phyloP scores from a whole-genome alignment of 108 stramenopile species.

The Cyclotella atomus region DNA sequence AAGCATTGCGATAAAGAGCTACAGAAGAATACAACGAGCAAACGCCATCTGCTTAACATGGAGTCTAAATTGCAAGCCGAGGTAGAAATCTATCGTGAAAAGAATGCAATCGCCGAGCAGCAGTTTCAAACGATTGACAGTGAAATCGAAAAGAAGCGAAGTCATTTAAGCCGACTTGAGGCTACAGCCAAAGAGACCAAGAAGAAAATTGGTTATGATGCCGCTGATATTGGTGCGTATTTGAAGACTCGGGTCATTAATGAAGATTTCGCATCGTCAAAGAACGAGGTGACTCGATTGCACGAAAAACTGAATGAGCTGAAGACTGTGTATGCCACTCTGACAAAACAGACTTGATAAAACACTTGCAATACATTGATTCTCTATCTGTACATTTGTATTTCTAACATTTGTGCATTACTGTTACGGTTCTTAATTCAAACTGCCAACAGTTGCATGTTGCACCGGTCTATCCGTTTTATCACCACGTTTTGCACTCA shows the following conservation, averaged over 20 bases:
- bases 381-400: no score
- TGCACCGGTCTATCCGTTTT: no score
- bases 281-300: neutral
- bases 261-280: slow-evolving; percentile 13
- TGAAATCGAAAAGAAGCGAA: slow-evolving; percentile 12
- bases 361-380: no score
- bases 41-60: neutral
- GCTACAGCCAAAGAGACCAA: neutral
- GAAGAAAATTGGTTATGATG: slow-evolving; percentile 39
- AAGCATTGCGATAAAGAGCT: slow-evolving; percentile 6
- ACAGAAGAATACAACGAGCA: neutral
- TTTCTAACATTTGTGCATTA: no score
- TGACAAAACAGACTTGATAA: neutral
- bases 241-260: slow-evolving; percentile 5
- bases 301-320: slow-evolving; percentile 13
- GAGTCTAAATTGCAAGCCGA: neutral
- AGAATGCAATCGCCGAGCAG: neutral
- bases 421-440: no score
- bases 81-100: slow-evolving; percentile 3
- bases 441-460: no score
- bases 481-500: neutral
- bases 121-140: neutral
- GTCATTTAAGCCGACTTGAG: slow-evolving; percentile 2
- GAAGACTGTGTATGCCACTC: neutral
- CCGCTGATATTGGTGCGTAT: slow-evolving; percentile 49